These are phyloP conservation scores for Microdochium trichocladiopsis DNA, from an alignment of 2,329 filamentous ascomycete genomes.

Conservation along the genomic window DNA sequence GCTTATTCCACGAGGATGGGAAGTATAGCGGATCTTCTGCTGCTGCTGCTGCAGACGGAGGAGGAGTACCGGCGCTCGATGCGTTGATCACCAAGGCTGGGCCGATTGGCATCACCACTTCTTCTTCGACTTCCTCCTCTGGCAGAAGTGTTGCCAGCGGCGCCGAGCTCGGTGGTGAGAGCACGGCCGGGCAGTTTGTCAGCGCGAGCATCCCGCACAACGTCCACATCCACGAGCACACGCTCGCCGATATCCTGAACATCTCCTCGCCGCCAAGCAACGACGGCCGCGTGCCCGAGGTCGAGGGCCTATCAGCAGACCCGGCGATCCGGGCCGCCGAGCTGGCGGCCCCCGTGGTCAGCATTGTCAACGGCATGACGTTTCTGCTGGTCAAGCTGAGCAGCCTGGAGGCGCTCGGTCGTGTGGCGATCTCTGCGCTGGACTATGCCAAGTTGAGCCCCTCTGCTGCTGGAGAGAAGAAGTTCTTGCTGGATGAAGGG, in stretches of 20 bases:
- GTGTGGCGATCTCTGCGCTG: conserved; percentile 23
- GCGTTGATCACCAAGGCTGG: conserved; percentile 51
- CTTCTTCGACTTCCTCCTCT: conserved; percentile 20
- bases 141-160: conserved; percentile 10
- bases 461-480: not conserved
- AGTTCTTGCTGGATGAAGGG: conserved; percentile 37
- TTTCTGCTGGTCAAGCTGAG: conserved; percentile 61
- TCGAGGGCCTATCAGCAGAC: conserved; percentile 9
- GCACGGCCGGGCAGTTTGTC: conserved; percentile 25
- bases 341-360: conserved; percentile 40
- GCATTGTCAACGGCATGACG: conserved; percentile 67
- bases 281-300: conserved; percentile 4
- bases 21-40: no score
- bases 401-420: conserved; percentile 48
- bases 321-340: conserved; percentile 15
- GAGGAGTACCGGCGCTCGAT: conserved; percentile 18
- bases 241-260: conserved; percentile 23
- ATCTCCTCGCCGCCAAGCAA: not conserved
- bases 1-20: conserved; percentile 25
- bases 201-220: conserved; percentile 61
- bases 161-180: no score
- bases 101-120: conserved; percentile 36
- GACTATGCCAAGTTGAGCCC: conserved; percentile 20
- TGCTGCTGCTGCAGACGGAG: not conserved
- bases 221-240: conserved; percentile 49